These are phyloP conservation scores for Galeopsis tetrahit DNA, from an alignment of 257 asterid genomes.

Conservation along the genomic window DNA sequence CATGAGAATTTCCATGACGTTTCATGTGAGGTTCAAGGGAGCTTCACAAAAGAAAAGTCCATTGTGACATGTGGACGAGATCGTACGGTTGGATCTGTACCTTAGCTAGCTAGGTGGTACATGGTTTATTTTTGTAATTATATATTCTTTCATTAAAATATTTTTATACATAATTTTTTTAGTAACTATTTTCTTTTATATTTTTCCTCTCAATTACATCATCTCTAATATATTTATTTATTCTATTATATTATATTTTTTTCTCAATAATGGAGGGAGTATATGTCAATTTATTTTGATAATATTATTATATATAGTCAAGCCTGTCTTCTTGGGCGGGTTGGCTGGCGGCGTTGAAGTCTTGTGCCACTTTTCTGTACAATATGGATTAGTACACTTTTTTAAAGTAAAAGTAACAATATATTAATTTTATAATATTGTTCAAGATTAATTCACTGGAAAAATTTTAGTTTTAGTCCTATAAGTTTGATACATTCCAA, in stretches of 20 bases:
- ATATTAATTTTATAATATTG: background rate
- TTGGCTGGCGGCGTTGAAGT: slow-evolving; percentile 38
- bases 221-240: too few species aligned
- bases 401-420: background rate
- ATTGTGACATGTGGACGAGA: slow-evolving; percentile 22
- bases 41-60: slow-evolving; percentile 54
- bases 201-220: too few species aligned
- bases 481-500: too few species aligned
- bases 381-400: too few species aligned
- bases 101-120: too few species aligned
- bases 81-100: slow-evolving; percentile 43
- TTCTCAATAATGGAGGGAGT: too few species aligned
- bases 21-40: slow-evolving; percentile 61
- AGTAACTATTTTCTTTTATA: too few species aligned
- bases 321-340: slow-evolving; percentile 26
- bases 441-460: slow-evolving; percentile 1
- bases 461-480: too few species aligned
- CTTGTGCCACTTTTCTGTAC: slow-evolving; percentile 22
- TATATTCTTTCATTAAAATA: too few species aligned
- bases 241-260: too few species aligned
- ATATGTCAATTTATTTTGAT: background rate
- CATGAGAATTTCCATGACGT: slow-evolving; percentile 54
- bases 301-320: background rate
- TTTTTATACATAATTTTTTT: too few species aligned
- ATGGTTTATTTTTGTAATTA: background rate